These are phyloP conservation scores for Dactylellina leptospora DNA, from an alignment of 2,329 filamentous ascomycete species.

Conservation along the genomic window DNA sequence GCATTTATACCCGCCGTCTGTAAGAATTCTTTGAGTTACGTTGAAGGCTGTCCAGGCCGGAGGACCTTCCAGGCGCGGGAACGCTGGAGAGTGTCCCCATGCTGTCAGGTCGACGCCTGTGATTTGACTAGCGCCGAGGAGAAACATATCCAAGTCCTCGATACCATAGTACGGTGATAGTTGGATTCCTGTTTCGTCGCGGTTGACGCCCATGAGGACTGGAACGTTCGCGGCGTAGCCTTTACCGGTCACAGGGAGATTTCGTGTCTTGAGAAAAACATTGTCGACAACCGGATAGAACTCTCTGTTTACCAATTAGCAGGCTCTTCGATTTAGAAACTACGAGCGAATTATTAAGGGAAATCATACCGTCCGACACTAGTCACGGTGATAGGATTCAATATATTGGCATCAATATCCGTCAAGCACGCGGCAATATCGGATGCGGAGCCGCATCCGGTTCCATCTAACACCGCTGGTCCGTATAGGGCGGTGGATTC, in stretches of 20 bases:
- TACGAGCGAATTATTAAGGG: no score
- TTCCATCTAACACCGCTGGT: slow-evolving; percentile 13
- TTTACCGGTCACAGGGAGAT: slow-evolving; percentile 57
- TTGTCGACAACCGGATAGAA: slow-evolving; percentile 57
- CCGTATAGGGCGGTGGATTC: slow-evolving; percentile 21
- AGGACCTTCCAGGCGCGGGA: slow-evolving; percentile 46
- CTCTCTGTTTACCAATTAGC: background rate
- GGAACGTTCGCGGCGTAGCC: slow-evolving; percentile 57
- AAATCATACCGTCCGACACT: slow-evolving; percentile 5
- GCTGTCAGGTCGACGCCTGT: slow-evolving; percentile 55
- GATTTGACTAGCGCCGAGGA: slow-evolving; percentile 52
- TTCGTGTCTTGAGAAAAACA: slow-evolving; percentile 56
- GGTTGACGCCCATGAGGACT: slow-evolving; percentile 61
- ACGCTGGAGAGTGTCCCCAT: slow-evolving; percentile 48
- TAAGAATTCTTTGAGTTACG: slow-evolving; percentile 59
- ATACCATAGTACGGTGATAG: slow-evolving; percentile 57
- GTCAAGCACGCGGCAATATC: slow-evolving; percentile 13
- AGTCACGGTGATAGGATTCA: slow-evolving; percentile 5
- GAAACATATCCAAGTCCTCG: slow-evolving; percentile 55
- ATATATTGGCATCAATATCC: slow-evolving; percentile 15
- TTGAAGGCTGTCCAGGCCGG: slow-evolving; percentile 58
- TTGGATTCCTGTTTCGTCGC: slow-evolving; percentile 60
- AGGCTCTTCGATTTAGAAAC: background rate
- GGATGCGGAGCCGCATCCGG: slow-evolving; percentile 11
- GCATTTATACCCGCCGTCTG: slow-evolving; percentile 60